Evolutionary conservation across 768 basidiomycete genomes (phyloP), one percentile per base, ranked within the genome.

Genomic region (Plicaturopsis crispa): DNA sequence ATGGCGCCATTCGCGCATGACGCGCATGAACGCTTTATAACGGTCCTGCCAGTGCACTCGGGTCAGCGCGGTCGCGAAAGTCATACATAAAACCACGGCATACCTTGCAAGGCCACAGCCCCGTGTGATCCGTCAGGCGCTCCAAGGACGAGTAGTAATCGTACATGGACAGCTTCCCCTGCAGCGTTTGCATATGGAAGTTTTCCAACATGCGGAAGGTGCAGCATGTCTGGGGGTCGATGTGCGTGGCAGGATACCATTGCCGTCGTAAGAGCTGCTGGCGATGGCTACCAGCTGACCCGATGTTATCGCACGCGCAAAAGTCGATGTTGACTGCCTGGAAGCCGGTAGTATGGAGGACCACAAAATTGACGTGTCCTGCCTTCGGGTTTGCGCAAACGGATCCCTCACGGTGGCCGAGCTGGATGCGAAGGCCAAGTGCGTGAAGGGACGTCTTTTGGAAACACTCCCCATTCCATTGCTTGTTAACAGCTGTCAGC

Each of bases 221-320:
- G 3, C 45, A 44, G 0, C 48, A 49, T 2, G 59, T 60, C 13
- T 47, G 37, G 5, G 65, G 64, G 3, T 48, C 21, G 0, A 36
- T 19, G 2, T 44, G 33, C 2, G 58, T 67, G 0, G 63, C 60
- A 1, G 63, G 66, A 38, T 52, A 63, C 35, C 48, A 51, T 1
- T 24, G 6, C 16, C n/a, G 14, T 6, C 22, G 48, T 12, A 55
- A 28, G 17, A 53, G 41, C 24, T 53, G 52, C n/a, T 28, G 16
- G 17, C 38, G 33, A n/a, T 33, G 33, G 37, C 26, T 6, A 33
- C 30, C 37, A 33, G 6, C 54, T 39, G 30, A 33, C 37, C 1
- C 49, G 54, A 13, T 63, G 51, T 42, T 31, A 4, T 46, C 42
- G 43, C 63, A 67, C 2, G 43, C 45, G 38, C 65, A 66, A 38